These are phyloP conservation scores for Nemania serpens DNA, from an alignment of 2,329 filamentous ascomycete species.

Conservation along the genomic window DNA sequence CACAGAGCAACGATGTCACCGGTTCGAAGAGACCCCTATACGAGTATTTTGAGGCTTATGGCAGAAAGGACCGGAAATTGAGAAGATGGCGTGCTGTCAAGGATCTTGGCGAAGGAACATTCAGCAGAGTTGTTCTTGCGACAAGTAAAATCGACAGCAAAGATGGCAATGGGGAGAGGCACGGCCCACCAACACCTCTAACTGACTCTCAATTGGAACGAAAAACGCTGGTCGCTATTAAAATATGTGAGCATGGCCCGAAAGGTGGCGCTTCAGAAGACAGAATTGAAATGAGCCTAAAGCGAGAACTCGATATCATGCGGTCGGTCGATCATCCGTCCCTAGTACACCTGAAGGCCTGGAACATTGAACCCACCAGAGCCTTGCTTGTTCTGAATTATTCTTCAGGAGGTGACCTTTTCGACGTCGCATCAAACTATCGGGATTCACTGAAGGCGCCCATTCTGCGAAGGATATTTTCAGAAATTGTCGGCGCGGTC, in stretches of 20 bases:
- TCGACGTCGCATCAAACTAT: constrained; percentile 82
- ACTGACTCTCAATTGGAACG: constrained; percentile 56
- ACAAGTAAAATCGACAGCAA: constrained; percentile 71
- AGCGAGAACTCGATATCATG: constrained; percentile 94
- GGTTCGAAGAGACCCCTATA: constrained; percentile 49
- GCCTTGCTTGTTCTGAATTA: constrained; percentile 88
- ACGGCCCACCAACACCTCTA: constrained; percentile 42
- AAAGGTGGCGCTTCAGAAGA: constrained; percentile 92
- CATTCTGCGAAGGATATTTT: constrained; percentile 82
- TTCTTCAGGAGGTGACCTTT: constrained; percentile 91
- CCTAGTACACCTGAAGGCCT: constrained; percentile 87
- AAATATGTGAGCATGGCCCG: constrained; percentile 93
- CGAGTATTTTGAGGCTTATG: constrained; percentile 73
- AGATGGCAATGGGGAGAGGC: constrained; percentile 50
- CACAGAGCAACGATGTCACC: constrained; percentile 50
- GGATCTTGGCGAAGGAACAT: constrained; percentile 87
- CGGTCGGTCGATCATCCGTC: constrained; percentile 86
- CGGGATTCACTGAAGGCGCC: constrained; percentile 68
- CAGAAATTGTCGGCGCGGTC: constrained; percentile 84
- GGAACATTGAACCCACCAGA: constrained; percentile 80
- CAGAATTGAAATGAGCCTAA: constrained; percentile 88
- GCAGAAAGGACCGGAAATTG: constrained; percentile 69
- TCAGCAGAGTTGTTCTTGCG: constrained; percentile 90
- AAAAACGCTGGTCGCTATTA: constrained; percentile 89
- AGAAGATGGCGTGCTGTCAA: constrained; percentile 81